A percentile compares a stretch with the other conserved stretches of the same genome.
Evolutionary conservation across 257 asterid genomes (phyloP).

Genomic region (Catharanthus roseus): DNA sequence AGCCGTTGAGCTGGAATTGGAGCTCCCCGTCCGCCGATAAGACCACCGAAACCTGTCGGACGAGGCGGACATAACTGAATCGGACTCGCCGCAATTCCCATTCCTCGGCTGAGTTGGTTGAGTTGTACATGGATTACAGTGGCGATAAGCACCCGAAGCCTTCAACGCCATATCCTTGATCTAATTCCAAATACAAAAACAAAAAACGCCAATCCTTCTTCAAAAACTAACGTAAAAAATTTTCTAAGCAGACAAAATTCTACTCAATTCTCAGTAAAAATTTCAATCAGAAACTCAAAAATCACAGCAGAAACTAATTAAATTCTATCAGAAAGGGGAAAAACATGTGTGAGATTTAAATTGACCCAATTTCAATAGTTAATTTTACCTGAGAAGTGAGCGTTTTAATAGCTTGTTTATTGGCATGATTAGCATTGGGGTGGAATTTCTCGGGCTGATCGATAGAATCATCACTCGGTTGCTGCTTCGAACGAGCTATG

Average conservation of each 20-base stretch:
- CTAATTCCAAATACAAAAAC: constrained; percentile 25
- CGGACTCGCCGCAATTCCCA: constrained; percentile 43
- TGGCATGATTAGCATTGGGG: constrained; percentile 32
- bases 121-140: constrained; percentile 69
- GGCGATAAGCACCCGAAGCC: constrained; percentile 91
- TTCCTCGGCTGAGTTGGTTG: constrained; percentile 38
- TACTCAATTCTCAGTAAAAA: not conserved
- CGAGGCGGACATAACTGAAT: constrained; percentile 35
- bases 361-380: not conserved
- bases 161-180: constrained; percentile 93
- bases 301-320: not conserved
- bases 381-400: constrained; percentile 70
- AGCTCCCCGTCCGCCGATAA: constrained; percentile 80
- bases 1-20: constrained; percentile 53
- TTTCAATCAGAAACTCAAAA: not conserved
- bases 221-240: not conserved
- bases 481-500: constrained; percentile 90
- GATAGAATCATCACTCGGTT: constrained; percentile 41
- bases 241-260: not conserved
- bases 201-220: not conserved
- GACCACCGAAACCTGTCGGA: constrained; percentile 78
- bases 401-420: constrained; percentile 52
- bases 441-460: constrained; percentile 33
- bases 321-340: not conserved
- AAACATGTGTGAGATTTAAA: no score